Conservation (phyloP, 495 filamentous ascomycete genomes). For the Daldinia caldariorum region DNA sequence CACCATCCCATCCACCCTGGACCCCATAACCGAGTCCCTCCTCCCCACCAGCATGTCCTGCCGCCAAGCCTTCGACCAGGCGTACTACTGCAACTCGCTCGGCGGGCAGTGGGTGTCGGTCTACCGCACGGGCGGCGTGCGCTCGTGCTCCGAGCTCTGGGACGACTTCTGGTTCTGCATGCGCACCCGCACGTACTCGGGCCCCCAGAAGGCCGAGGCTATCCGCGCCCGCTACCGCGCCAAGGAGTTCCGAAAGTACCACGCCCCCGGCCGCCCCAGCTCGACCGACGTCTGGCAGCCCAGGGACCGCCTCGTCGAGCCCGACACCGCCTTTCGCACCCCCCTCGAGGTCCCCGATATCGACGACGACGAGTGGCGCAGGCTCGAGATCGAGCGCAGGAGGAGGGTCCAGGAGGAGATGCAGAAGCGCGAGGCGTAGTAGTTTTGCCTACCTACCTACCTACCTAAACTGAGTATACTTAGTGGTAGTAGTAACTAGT, state of each 20-base stretch:
- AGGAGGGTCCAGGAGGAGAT: slow-evolving; percentile 48
- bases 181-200: slow-evolving; percentile 69
- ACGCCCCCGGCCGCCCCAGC: slow-evolving; percentile 67
- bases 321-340: slow-evolving; percentile 55
- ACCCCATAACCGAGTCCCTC: slow-evolving; percentile 64
- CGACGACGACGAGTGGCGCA: slow-evolving; percentile 68
- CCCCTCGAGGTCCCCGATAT: slow-evolving; percentile 62
- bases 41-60: slow-evolving; percentile 88
- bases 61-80: slow-evolving; percentile 86
- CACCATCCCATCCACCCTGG: slow-evolving; percentile 39
- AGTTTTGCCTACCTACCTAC: too few relatives aligned
- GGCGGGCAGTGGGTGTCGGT: slow-evolving; percentile 83
- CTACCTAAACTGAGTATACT: too few relatives aligned
- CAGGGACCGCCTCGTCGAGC: slow-evolving; percentile 61
- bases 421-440: slow-evolving; percentile 31
- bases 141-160: slow-evolving; percentile 82
- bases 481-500: too few relatives aligned
- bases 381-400: slow-evolving; percentile 62
- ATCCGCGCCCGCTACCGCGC: slow-evolving; percentile 74
- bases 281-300: slow-evolving; percentile 94
- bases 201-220: slow-evolving; percentile 61
- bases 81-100: slow-evolving; percentile 94
- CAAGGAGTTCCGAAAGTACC: slow-evolving; percentile 78
- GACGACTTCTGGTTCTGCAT: slow-evolving; percentile 96
- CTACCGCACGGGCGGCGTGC: slow-evolving; percentile 82